Conservation (phyloP, 495 filamentous ascomycete genomes). For the Aspergillus sparsus region DNA sequence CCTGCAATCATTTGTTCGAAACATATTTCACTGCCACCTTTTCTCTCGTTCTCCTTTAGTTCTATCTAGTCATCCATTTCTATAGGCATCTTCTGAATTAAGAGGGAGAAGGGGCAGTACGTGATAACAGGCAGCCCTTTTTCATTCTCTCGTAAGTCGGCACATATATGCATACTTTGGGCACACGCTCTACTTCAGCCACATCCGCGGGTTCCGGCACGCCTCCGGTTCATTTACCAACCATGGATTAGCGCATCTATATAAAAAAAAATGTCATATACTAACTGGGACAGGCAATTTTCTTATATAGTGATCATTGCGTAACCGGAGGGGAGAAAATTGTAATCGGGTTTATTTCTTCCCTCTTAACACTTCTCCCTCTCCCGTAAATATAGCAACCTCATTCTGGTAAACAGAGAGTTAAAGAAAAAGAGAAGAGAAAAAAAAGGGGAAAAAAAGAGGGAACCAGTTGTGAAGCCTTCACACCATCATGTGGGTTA, state of each 20-base stretch:
- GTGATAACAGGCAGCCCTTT: not conserved
- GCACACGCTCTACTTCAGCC: not conserved
- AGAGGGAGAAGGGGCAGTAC: too few species aligned
- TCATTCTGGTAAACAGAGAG: not conserved
- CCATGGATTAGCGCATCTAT: not conserved
- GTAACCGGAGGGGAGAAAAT: constrained; percentile 1
- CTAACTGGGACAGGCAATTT: not conserved
- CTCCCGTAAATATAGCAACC: not conserved
- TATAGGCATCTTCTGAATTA: too few species aligned
- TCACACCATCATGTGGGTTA: constrained; percentile 45
- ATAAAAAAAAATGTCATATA: not conserved
- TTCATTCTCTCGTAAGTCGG: not conserved
- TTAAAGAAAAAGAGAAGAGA: not conserved
- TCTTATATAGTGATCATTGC: constrained; percentile 1
- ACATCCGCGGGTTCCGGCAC: constrained; percentile 19
- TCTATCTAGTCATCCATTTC: too few species aligned
- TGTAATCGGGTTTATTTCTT: not conserved
- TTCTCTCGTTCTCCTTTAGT: too few species aligned
- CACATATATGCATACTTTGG: too few species aligned
- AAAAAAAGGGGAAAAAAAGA: not conserved
- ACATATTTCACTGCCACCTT: too few species aligned
- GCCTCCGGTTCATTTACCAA: not conserved
- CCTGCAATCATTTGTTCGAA: too few species aligned
- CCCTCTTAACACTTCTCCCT: not conserved
- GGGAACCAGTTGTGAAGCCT: not conserved